Evolutionary conservation across 768 basidiomycete genomes (phyloP), one percentile per base, ranked within the genome.

Genomic region (Pleurotus giganteus): DNA sequence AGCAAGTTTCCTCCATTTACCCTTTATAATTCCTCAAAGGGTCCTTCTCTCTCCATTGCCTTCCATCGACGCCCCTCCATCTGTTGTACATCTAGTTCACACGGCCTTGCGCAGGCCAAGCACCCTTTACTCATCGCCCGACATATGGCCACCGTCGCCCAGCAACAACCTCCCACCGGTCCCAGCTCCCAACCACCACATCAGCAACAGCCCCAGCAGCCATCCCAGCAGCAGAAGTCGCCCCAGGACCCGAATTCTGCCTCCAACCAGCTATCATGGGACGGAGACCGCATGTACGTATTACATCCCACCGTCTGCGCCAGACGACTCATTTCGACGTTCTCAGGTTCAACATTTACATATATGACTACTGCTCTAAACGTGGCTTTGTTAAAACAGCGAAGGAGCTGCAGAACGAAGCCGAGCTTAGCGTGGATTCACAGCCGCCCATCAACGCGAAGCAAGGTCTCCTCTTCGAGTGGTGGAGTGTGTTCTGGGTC

Each of bases 401-500:
- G 9, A 73, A 69, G 29, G 83, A 89, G 63, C 80, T 92, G 41
- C 69, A 82, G 61, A 37, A 41, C 12, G 90, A 92, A 64, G 89
- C 89, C 0, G 84, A 86, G 0, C 79, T 91, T 27, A 69, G 82
- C 0, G 63, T 71, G 2, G 84, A 88, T 52, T 75, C 86, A 1
- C 68, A 73, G 1, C 90, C 90, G 0, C 90, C 90, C 57, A 92
- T 92, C 69, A 85, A 91, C 65, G 90, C 90, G 19, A 82, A 82
- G 54, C 89, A 92, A 67, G 90, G 90, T 51, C 76, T 92, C 58
- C 75, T 92, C 37, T 92, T 90, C 72, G 90, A 92, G 88, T 90
- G 90, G 90, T 92, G 90, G 90, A 88, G 84, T 60, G 90, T 92
- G 21, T 92, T 92, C 63, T 92, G 90, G 90, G 85, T 90, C 0